Base-by-base conservation (phyloP, 352 stramenopile species). In the Elongisporangium anandrum region DNA sequence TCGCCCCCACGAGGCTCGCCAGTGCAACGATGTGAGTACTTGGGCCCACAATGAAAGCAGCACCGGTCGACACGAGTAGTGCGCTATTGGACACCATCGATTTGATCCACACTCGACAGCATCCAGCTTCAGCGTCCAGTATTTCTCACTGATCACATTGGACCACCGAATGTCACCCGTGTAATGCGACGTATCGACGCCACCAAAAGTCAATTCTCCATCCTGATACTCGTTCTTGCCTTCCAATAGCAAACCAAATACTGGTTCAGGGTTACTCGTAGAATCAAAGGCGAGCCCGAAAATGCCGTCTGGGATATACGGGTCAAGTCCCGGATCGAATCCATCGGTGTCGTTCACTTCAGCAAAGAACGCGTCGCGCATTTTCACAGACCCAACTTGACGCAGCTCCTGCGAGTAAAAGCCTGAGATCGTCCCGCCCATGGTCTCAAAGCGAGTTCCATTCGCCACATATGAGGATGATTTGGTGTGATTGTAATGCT, bases 261-360 rank as follows among this genome's bases (percentile, higher is more conserved):
- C 34, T 45, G 34, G 34, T 12, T 45, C 34, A 12, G 34, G 10
- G 4, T 9, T 45, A 12, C 13, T 45, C 34, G 34, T 45, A 12
- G 13, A 76, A 61, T 97, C 91, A 63, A 99, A 99, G 22, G 87
- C 97, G 16, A 99, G 70, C 48, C 97, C 97, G 54, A 99, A 90
- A 64, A 99, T 98, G 29, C 97, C 97, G 74, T 99, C 97, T 72
- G 99, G 99, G 52, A 99, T 98, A 60, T 94, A 96, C 16, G 98
- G 58, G 23, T 88, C 92, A 68, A 98, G 99, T 12, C 89, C 95
- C 5, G 97, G 72, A 10, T 96, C 97, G 10, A 99, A n/a, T n/a
- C n/a, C n/a, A n/a, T n/a, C n/a, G n/a, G n/a, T 98, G 69, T 99
- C 94, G 55, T 97, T 94, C 19, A 99, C 87, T 67, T 98, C 95